Percentiles rank a stretch among this genome's conserved stretches.
Evolutionary conservation across 73 alveolate species (phyloP).

Genomic region (Tetrahymena elliotti): DNA sequence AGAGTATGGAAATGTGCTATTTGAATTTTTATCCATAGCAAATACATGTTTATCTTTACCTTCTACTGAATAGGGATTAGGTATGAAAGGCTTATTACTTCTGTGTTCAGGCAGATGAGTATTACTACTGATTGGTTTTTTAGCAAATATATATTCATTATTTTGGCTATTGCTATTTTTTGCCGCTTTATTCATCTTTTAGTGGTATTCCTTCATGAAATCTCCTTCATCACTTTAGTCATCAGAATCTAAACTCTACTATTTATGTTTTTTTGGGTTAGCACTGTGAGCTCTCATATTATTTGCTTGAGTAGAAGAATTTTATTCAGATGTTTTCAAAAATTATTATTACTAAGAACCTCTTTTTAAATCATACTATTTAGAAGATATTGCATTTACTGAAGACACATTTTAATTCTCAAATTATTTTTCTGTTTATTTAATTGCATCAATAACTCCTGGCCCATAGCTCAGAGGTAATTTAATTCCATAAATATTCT

Average conservation of each 20-base stretch:
- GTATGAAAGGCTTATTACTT: background rate
- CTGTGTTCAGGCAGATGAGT: background rate
- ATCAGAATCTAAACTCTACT: background rate
- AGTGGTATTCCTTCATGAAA: background rate
- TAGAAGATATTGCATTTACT: background rate
- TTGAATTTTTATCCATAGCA: background rate
- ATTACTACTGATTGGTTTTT: background rate
- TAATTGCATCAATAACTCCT: background rate
- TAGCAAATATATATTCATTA: background rate
- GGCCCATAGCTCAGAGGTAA: background rate
- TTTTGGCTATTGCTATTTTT: no score
- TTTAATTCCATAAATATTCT: background rate
- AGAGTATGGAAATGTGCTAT: background rate
- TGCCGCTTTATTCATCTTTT: background rate
- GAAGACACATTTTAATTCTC: background rate
- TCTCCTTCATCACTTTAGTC: background rate
- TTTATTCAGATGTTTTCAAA: background rate
- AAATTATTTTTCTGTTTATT: background rate
- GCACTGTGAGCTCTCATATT: background rate
- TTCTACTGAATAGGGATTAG: background rate
- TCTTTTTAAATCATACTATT: background rate
- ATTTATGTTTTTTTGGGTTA: background rate
- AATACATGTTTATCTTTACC: background rate
- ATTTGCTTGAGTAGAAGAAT: background rate
- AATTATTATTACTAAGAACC: background rate